phyloP scores from a whole-genome alignment of 257 asterid species.

The Scutellaria minor region DNA sequence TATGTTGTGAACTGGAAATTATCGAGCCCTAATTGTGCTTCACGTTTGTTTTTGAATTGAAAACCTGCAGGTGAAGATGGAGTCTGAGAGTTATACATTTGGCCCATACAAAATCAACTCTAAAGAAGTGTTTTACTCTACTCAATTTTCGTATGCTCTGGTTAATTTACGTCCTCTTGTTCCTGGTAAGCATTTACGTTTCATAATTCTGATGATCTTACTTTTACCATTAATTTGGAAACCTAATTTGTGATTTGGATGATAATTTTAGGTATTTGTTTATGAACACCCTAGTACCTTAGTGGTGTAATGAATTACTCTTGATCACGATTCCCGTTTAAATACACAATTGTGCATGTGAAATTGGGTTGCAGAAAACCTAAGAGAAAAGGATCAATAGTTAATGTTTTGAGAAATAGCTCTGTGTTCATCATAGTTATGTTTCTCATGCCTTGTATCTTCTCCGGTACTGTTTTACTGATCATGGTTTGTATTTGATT shows the following conservation, averaged over 20 bases:
- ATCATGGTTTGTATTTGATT: slow-evolving; percentile 31
- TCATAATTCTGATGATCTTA: background rate
- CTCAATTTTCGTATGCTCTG: slow-evolving; percentile 71
- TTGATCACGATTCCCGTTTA: background rate
- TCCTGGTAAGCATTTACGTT: slow-evolving; percentile 59
- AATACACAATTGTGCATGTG: background rate
- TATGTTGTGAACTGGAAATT: background rate
- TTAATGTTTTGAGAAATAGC: background rate
- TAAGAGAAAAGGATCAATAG: background rate
- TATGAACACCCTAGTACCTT: background rate
- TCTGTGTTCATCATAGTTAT: background rate
- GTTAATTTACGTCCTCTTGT: slow-evolving; percentile 88
- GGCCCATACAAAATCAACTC: slow-evolving; percentile 75
- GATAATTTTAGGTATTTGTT: background rate
- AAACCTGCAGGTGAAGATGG: slow-evolving; percentile 55
- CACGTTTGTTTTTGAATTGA: slow-evolving; percentile 3
- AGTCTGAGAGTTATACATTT: slow-evolving; percentile 54
- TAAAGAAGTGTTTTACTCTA: slow-evolving; percentile 73
- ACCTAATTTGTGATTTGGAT: background rate
- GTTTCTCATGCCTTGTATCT: slow-evolving; percentile 11
- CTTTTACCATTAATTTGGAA: background rate
- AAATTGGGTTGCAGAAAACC: background rate
- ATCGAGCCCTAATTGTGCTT: background rate
- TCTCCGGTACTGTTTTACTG: slow-evolving; percentile 16
- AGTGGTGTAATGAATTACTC: background rate